These are phyloP conservation scores for Lachancea mirantina DNA, from an alignment of 805 yeast genomes.

Conservation along the genomic window DNA sequence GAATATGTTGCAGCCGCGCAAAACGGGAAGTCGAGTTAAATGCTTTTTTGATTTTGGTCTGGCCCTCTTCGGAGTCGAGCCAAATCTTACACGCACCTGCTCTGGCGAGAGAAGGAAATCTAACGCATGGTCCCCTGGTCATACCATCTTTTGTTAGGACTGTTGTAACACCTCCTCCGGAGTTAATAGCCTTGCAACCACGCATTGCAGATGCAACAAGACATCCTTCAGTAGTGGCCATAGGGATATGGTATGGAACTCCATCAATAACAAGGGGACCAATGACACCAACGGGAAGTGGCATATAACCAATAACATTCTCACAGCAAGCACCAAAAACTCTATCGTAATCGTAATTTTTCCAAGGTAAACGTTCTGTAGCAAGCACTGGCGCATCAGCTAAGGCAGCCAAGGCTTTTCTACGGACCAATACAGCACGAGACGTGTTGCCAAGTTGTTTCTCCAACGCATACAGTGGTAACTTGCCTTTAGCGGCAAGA, in stretches of 20 bases:
- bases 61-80: conserved; percentile 96
- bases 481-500: conserved; percentile 64
- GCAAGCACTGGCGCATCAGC: conserved; percentile 78
- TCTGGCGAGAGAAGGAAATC: conserved; percentile 72
- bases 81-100: conserved; percentile 94
- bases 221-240: conserved; percentile 99
- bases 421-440: conserved; percentile 90
- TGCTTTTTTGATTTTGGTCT: conserved; percentile 68
- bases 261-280: conserved; percentile 95
- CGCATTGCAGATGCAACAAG: conserved; percentile 97
- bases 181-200: conserved; percentile 96
- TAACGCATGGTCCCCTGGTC: conserved; percentile 99
- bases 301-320: conserved; percentile 94
- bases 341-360: conserved; percentile 83
- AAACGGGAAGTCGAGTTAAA: conserved; percentile 96
- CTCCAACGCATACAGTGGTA: conserved; percentile 91
- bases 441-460: conserved; percentile 82
- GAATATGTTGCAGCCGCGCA: conserved; percentile 85
- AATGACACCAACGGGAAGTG: conserved; percentile 95
- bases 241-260: conserved; percentile 81
- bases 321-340: conserved; percentile 99
- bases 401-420: conserved; percentile 80
- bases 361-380: conserved; percentile 66
- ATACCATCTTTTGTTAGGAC: conserved; percentile 93
- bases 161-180: conserved; percentile 93